Evolutionary conservation across 2,329 filamentous ascomycete species (phyloP), one percentile per base, ranked within the genome.

Genomic region (Penicillium olsonii): DNA sequence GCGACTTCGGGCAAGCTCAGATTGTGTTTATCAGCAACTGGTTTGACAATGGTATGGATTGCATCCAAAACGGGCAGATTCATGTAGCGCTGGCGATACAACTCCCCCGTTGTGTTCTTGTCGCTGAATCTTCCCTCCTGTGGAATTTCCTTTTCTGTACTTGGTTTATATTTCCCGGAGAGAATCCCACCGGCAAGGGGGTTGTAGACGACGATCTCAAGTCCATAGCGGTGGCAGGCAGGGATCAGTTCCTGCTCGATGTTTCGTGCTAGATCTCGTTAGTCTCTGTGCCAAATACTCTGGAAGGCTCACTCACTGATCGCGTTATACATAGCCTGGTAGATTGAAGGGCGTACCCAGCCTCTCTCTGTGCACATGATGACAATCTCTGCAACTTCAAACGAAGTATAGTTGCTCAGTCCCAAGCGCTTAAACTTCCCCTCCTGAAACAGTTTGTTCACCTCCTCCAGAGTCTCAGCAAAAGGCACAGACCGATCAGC

Each of bases 111-210:
- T 11, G 37, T 31, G 17, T 42, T 39, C 10, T 26, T 35, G 18
- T 31, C 33, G 22, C 31, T 37, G 33, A 35, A 42, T 31, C 38
- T 22, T 11, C 45, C 38, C 17, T 48, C 45, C 1, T 31, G 27
- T 2, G 39, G 45, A 11, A 33, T 18, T 18, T 42, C 22, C 15
- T 34, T 19, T 6, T 20, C 24, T 6, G 15, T 20, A 14, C 5
- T 19, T 12, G 29, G 59, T 2, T 61, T 57, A 50, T 73, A 72
- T 14, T 70, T 61, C 18, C 64, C 66, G 0, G 75, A 75, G 4
- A 79, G 60, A 37, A 74, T 69, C 0, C 77, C 76, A 5, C 75
- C 76, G 1, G 75, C 76, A 0, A 79, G 55, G 0, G 74, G 74
- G 17, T 72, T 70, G 57, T 64, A 75, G n/a, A 54, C 63, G 52